These are phyloP conservation scores for Hypoxylon perforatum DNA, from an alignment of 495 filamentous ascomycete genomes.

Conservation along the genomic window DNA sequence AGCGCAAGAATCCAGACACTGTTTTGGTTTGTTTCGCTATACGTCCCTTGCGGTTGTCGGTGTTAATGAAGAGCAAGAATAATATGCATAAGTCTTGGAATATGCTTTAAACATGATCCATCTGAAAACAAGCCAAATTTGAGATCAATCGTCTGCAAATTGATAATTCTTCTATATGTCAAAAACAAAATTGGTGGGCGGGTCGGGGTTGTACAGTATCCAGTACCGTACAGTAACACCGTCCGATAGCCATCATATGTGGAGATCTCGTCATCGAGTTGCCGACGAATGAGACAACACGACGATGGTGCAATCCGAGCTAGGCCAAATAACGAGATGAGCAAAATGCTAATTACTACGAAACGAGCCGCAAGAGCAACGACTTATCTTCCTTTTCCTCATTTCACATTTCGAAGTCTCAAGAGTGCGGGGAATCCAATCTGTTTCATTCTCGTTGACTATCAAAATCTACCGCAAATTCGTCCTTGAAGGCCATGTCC, in stretches of 20 bases:
- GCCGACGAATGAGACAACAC: slow-evolving; percentile 36
- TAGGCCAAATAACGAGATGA: slow-evolving; percentile 38
- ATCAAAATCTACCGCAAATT: background rate
- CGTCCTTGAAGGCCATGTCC: no score
- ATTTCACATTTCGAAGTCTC: slow-evolving; percentile 8
- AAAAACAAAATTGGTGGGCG: no score
- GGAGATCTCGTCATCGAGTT: slow-evolving; percentile 29
- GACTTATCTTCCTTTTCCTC: slow-evolving; percentile 38
- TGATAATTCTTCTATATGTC: background rate
- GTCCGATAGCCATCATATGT: background rate
- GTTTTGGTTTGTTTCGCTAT: background rate
- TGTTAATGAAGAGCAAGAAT: background rate
- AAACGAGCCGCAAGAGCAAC: slow-evolving; percentile 43
- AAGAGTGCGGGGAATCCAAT: background rate
- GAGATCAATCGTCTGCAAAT: background rate
- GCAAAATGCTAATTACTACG: slow-evolving; percentile 35
- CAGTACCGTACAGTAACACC: slow-evolving; percentile 17
- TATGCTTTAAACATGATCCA: background rate
- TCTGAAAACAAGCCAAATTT: background rate
- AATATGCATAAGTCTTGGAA: background rate
- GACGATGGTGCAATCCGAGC: slow-evolving; percentile 47
- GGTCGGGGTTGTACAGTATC: slow-evolving; percentile 11
- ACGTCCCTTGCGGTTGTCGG: background rate
- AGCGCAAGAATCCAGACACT: slow-evolving; percentile 1
- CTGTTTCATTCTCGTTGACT: slow-evolving; percentile 22